Conservation (phyloP, 805 yeast genomes). For the Candida insectalens region DNA sequence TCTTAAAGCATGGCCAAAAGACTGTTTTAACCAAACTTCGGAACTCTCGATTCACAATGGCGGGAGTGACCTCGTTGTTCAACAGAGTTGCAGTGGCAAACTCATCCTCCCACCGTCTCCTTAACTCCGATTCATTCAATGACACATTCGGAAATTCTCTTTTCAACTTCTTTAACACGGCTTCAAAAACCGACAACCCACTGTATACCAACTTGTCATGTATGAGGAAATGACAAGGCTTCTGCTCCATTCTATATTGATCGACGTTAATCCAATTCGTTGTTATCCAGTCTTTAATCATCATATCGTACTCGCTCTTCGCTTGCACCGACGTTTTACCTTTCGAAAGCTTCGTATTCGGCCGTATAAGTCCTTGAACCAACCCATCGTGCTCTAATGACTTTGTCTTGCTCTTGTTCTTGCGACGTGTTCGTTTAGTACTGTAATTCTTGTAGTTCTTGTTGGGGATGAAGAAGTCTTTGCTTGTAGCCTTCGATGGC, state of each 20-base stretch:
- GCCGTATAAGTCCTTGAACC: slow-evolving; percentile 1
- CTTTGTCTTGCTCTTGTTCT: too few species aligned
- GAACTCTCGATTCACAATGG: slow-evolving; percentile 5
- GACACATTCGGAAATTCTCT: slow-evolving; percentile 5
- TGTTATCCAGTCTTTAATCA: slow-evolving; percentile 17
- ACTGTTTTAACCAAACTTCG: slow-evolving; percentile 13
- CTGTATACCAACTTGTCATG: slow-evolving; percentile 18
- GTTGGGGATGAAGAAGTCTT: slow-evolving; percentile 1
- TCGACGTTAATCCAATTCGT: slow-evolving; percentile 12
- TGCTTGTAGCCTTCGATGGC: neutral
- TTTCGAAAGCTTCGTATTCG: neutral
- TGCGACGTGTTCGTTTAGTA: neutral
- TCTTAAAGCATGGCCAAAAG: slow-evolving; percentile 11
- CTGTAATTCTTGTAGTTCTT: neutral
- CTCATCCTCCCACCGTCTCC: slow-evolving; percentile 12
- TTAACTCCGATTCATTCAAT: slow-evolving; percentile 2
- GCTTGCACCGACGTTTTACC: slow-evolving; percentile 9
- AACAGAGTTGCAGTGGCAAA: slow-evolving; percentile 5
- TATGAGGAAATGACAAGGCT: slow-evolving; percentile 15
- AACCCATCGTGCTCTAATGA: neutral
- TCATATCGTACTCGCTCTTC: slow-evolving; percentile 13
- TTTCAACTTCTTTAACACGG: slow-evolving; percentile 7
- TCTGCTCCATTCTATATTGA: slow-evolving; percentile 6
- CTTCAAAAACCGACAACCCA: slow-evolving; percentile 11
- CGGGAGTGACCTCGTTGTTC: neutral